These are phyloP conservation scores for Taphrina sp. DNA, from an alignment of 1,139 yeast genomes.

Conservation along the genomic window DNA sequence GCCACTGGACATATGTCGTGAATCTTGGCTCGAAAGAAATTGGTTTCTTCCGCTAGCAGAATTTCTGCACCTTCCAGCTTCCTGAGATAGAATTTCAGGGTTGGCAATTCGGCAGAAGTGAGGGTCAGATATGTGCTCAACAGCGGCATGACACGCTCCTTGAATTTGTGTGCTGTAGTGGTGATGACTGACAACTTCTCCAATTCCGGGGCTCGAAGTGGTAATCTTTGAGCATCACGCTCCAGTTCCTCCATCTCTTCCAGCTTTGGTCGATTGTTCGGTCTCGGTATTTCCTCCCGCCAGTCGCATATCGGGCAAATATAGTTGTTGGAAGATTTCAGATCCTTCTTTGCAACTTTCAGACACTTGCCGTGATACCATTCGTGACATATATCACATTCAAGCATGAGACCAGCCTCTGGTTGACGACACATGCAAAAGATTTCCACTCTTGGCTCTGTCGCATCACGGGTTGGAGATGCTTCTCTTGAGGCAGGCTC, in stretches of 20 bases:
- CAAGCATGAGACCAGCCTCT: slow-evolving; percentile 72
- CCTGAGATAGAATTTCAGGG: slow-evolving; percentile 49
- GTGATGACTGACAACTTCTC: slow-evolving; percentile 45
- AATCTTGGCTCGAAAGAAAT: slow-evolving; percentile 36
- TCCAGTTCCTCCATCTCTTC: slow-evolving; percentile 45
- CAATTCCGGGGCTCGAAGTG: slow-evolving; percentile 42
- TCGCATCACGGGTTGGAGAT: slow-evolving; percentile 38
- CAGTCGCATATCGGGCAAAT: slow-evolving; percentile 68
- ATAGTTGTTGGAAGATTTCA: slow-evolving; percentile 49
- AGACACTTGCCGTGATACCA: slow-evolving; percentile 72
- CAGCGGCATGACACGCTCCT: slow-evolving; percentile 43
- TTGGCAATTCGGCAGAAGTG: slow-evolving; percentile 40
- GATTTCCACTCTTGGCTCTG: slow-evolving; percentile 40
- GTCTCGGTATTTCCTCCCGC: slow-evolving; percentile 44
- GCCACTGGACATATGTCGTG: slow-evolving; percentile 36
- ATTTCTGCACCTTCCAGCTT: slow-evolving; percentile 49
- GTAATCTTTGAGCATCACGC: slow-evolving; percentile 39
- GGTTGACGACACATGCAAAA: slow-evolving; percentile 71
- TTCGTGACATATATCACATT: slow-evolving; percentile 74
- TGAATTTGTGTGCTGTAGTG: slow-evolving; percentile 48
- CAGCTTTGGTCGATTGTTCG: slow-evolving; percentile 44
- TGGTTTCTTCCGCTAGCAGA: slow-evolving; percentile 36
- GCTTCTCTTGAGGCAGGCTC: slow-evolving; percentile 37
- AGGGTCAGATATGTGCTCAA: slow-evolving; percentile 32
- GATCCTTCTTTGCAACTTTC: slow-evolving; percentile 43